These are phyloP conservation scores for Aspergillus eucalypticola DNA, from an alignment of 2,329 filamentous ascomycete species.

Conservation along the genomic window DNA sequence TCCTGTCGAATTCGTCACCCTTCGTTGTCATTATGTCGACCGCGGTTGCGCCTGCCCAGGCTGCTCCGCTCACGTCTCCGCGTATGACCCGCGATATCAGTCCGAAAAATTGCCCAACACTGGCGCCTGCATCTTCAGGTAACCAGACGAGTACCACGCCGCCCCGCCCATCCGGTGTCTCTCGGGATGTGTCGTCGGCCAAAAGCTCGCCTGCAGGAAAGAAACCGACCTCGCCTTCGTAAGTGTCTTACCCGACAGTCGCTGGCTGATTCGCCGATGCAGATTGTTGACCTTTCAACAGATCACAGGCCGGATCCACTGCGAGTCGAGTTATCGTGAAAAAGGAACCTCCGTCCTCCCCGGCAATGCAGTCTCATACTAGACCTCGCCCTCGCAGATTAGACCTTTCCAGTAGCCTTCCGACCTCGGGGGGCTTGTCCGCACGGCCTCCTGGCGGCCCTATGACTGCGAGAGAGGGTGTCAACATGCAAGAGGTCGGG, in stretches of 20 bases:
- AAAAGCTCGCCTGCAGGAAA: constrained; percentile 39
- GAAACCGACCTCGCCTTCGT: constrained; percentile 47
- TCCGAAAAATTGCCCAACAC: constrained; percentile 45
- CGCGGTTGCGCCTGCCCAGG: constrained; percentile 48
- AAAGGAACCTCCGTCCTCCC: constrained; percentile 85
- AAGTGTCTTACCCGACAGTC: constrained; percentile 39
- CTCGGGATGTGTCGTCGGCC: constrained; percentile 36
- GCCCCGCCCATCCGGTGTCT: constrained; percentile 32
- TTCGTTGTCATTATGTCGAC: constrained; percentile 45
- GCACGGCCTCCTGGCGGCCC: constrained; percentile 68
- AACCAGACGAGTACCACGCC: constrained; percentile 38
- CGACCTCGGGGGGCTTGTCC: constrained; percentile 51
- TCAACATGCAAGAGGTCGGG: constrained; percentile 88
- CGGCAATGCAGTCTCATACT: constrained; percentile 68
- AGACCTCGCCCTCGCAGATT: constrained; percentile 49
- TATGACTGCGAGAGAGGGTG: constrained; percentile 74
- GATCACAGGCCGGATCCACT: constrained; percentile 49
- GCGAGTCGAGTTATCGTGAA: constrained; percentile 87
- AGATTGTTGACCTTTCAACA: constrained; percentile 21
- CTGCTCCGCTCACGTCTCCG: constrained; percentile 46
- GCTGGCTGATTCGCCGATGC: neutral
- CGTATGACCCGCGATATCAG: constrained; percentile 47
- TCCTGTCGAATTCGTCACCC: neutral
- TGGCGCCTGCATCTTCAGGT: constrained; percentile 40
- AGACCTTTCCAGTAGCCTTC: constrained; percentile 47